Evolutionary conservation across 345 rosid species (phyloP).

Genomic region (Erodium maritimum): DNA sequence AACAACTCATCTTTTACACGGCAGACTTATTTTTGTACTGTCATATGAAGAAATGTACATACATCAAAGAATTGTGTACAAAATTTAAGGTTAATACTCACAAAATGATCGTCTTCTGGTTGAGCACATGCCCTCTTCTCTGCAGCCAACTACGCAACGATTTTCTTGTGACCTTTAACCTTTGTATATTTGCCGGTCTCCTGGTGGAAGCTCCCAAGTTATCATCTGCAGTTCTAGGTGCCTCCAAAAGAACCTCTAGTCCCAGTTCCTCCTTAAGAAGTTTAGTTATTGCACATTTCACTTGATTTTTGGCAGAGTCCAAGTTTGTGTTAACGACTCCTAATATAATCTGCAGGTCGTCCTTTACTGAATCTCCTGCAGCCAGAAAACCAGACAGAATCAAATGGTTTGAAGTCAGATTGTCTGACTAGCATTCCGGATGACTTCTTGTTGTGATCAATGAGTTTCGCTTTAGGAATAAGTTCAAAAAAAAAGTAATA

Average conservation of each 20-base stretch:
- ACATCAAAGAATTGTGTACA: not conserved
- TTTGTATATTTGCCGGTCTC: conserved; percentile 47
- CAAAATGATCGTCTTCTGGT: not conserved
- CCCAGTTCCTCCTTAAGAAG: conserved; percentile 60
- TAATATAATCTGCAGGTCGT: conserved; percentile 60
- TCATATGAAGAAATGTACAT: too few relatives aligned
- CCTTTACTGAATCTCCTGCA: conserved; percentile 55
- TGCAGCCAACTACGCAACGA: conserved; percentile 58
- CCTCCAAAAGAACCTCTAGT: conserved; percentile 40
- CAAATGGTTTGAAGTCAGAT: too few relatives aligned
- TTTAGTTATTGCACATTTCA: conserved; percentile 40
- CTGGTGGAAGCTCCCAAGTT: conserved; percentile 33
- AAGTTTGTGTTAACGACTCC: conserved; percentile 29
- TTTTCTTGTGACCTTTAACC: conserved; percentile 56
- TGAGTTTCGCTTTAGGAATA: not conserved
- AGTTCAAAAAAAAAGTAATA: too few relatives aligned
- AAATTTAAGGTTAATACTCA: too few relatives aligned
- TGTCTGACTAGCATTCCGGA: too few relatives aligned
- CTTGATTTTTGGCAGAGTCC: conserved; percentile 21
- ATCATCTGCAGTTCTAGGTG: conserved; percentile 13
- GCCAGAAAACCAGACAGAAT: conserved; percentile 4
- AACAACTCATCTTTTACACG: too few relatives aligned
- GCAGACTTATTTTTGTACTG: not conserved
- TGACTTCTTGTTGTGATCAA: not conserved
- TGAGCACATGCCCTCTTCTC: conserved; percentile 15